Evolutionary conservation across 805 yeast genomes (phyloP), one percentile per base, ranked within the genome.

Genomic region (Cyberlindnera amylophila): DNA sequence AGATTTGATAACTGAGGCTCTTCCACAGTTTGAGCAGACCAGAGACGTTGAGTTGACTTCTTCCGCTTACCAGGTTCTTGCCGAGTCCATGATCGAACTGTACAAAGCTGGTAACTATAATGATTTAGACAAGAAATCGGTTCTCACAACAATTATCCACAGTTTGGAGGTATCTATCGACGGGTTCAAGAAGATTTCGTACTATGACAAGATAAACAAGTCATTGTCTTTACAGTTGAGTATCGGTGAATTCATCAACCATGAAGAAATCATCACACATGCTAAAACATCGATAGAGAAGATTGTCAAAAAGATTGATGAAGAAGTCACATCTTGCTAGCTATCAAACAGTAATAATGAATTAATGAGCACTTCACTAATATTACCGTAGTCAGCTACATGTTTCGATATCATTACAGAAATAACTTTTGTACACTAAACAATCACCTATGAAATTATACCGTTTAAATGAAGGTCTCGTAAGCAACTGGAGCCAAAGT

Each of bases 401-500:
- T 4, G 12, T 15, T 9, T 33, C 36, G 24, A 32, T 36, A 38
- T 27, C 30, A 27, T 43, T 49, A 46, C 46, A 43, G 36, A 39
- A 36, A 41, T 42, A 46, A 41, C 44, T 41, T 42, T 47, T 46
- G 53, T 50, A 51, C 56, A 54, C 58, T 52, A 51, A 54, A 51
- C 46, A 54, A 44, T 41, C 45, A 46, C 45, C 45, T 41, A 38
- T 49, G 49, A 45, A 44, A 46, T 46, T 47, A 42, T 51, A 42
- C 38, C 53, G 57, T 41, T 85, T 89, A 93, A 79, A 93, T 93
- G 86, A 83, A 91, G 70, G 99, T 93, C 82, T 93, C 99, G 86
- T 93, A 93, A 70, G 99, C 85, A 78, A 88, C 90, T 75, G 99
- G 98, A 69, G 96, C 93, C 75, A 93, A 82, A 65, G 96, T 90